These are phyloP conservation scores for Alectoria sarmentosa DNA, from an alignment of 495 filamentous ascomycete genomes.

Conservation along the genomic window DNA sequence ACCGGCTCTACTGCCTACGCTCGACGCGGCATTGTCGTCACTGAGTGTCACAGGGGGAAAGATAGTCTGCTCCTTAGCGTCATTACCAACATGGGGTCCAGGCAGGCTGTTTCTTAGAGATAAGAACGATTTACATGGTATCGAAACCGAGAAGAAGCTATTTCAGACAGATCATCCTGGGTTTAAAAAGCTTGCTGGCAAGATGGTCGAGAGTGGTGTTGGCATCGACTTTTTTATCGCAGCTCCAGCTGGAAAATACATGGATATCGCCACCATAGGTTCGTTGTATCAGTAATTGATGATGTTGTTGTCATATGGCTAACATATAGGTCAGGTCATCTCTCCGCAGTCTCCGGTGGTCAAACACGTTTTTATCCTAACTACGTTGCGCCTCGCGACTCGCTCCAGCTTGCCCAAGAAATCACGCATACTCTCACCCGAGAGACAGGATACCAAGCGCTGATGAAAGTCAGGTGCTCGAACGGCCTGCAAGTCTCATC, in stretches of 20 bases:
- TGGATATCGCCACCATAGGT: conserved; percentile 94
- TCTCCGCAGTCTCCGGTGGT: conserved; percentile 68
- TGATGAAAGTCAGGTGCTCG: conserved; percentile 98
- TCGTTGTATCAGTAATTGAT: background rate
- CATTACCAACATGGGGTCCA: conserved; percentile 85
- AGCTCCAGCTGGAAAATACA: conserved; percentile 78
- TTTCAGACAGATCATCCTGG: conserved; percentile 82
- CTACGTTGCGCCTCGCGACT: conserved; percentile 81
- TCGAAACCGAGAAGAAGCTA: conserved; percentile 87
- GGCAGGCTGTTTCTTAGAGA: conserved; percentile 77
- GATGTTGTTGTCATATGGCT: background rate
- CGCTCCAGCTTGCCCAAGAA: conserved; percentile 75
- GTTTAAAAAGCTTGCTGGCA: conserved; percentile 75
- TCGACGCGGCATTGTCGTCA: conserved; percentile 74
- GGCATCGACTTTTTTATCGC: conserved; percentile 93
- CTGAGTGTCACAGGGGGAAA: conserved; percentile 85
- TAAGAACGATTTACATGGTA: conserved; percentile 75
- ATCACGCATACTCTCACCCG: conserved; percentile 81
- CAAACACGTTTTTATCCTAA: conserved; percentile 96
- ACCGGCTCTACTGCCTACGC: conserved; percentile 72
- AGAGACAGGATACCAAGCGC: conserved; percentile 90
- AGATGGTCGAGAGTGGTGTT: conserved; percentile 81
- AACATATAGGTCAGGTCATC: conserved; percentile 31
- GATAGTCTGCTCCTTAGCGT: conserved; percentile 77
- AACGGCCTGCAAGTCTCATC: conserved; percentile 90